Evolutionary conservation across 2,329 filamentous ascomycete genomes (phyloP), one percentile per base, ranked within the genome.

Genomic region (Fusarium coicis): DNA sequence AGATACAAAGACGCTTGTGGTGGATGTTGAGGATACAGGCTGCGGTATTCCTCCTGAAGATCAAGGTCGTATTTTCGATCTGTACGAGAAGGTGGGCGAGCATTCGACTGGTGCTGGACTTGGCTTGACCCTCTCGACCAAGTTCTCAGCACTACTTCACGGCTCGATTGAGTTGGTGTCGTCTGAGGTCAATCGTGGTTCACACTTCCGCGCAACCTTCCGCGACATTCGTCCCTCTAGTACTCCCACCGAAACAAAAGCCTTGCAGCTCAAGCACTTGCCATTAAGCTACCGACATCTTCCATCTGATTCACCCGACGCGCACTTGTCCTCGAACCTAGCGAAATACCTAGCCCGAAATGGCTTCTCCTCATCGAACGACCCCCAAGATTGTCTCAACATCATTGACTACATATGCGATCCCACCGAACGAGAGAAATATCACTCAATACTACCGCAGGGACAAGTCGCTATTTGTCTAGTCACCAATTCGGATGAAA

Each of bases 1-100:
- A 5, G 80, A 83, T 21, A 76, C 73, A 14, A 76, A 77, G 7
- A 72, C 74, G 1, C 73, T 84, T 1, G 70, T 76, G 7, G 79
- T 85, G n/a, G 84, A 86, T 44, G 67, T 86, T 2, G 73, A 82
- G 46, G 84, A 86, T 47, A 85, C 80, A 3, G 84, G 84, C 1
- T 73, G 80, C 7, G 84, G 84, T 4, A 84, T 86, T n/a, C 66
- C 68, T 4, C 54, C 68, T 3, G 72, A 79, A 7, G 74, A 85
- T 11, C 80, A 82, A 7, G 28, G 76, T 7, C 81, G 82, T 6
- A 84, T 86, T 8, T 86, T 86, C 34, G 77, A 83, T 7, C 76
- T 83, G 0, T 85, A 86, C 26, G 84, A 85, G 44, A 85, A 85
- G 39, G 79, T 81, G 3, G 78, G 81, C 39, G 67, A 70, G 1